Conservation (phyloP, 2,329 filamentous ascomycete species). For the Fonsecaea pedrosoi region DNA sequence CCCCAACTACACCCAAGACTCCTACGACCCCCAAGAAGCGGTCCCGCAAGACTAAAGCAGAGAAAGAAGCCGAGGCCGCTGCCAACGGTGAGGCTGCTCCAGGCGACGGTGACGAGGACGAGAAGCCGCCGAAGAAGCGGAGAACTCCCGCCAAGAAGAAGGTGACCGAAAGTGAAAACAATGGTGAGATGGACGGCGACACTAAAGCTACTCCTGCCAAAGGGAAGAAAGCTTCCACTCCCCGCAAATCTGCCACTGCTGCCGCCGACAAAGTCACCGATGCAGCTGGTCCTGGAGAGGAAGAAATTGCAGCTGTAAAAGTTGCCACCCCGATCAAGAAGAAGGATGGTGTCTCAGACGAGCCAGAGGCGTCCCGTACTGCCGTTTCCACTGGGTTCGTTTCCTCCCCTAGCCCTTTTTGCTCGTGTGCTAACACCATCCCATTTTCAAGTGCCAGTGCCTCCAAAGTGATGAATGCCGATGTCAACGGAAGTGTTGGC, state of each 20-base stretch:
- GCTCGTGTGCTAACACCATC: neutral
- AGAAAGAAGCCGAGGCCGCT: slow-evolving; percentile 34
- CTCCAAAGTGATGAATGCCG: neutral
- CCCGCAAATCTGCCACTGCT: slow-evolving; percentile 15
- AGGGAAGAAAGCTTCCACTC: slow-evolving; percentile 16
- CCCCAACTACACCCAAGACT: slow-evolving; percentile 25
- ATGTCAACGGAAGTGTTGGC: neutral
- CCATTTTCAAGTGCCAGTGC: neutral
- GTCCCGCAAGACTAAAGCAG: slow-evolving; percentile 34
- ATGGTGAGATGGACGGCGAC: slow-evolving; percentile 15
- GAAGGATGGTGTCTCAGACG: slow-evolving; percentile 10
- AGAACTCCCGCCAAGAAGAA: slow-evolving; percentile 41
- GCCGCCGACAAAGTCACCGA: neutral
- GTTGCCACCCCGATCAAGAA: slow-evolving; percentile 21
- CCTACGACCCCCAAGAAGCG: slow-evolving; percentile 31
- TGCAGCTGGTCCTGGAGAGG: neutral
- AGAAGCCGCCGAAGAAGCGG: slow-evolving; percentile 33
- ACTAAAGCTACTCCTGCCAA: slow-evolving; percentile 13
- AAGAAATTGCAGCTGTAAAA: neutral
- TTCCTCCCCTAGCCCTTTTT: neutral
- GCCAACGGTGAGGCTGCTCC: slow-evolving; percentile 22
- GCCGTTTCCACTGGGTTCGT: slow-evolving; percentile 4
- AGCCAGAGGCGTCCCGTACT: slow-evolving; percentile 14
- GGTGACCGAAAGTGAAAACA: slow-evolving; percentile 3
- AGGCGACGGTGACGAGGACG: slow-evolving; percentile 24